Conservation (phyloP, 257 asterid species). For the Primulina eburnea region DNA sequence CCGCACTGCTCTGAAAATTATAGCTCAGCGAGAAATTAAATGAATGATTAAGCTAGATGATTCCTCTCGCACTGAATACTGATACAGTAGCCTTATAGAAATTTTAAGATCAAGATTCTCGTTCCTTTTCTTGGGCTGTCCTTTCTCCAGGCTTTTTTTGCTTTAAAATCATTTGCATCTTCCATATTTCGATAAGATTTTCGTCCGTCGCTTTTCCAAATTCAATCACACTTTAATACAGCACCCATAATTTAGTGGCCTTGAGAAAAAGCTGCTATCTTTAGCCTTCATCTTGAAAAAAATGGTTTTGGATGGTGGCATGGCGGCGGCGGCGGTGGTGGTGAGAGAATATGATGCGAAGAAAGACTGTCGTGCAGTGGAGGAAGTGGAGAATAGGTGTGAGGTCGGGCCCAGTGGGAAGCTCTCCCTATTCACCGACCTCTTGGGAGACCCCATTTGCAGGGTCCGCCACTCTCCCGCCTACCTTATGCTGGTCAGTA, state of each 20-base stretch:
- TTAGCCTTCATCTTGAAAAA: not conserved
- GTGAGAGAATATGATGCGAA: conserved; percentile 65
- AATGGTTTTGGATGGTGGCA: conserved; percentile 38
- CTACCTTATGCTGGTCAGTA: conserved; percentile 72
- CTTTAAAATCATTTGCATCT: conserved; percentile 15
- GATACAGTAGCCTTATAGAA: conserved; percentile 1
- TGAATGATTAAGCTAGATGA: not conserved
- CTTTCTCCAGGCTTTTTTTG: conserved; percentile 8
- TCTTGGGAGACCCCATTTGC: conserved; percentile 88
- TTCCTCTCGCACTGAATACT: not conserved
- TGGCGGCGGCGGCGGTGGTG: conserved; percentile 35
- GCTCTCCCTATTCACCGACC: conserved; percentile 76
- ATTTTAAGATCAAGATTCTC: conserved; percentile 1
- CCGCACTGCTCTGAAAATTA: not conserved
- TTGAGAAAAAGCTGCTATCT: conserved; percentile 24
- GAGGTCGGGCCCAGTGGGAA: conserved; percentile 78
- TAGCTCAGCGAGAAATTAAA: not conserved
- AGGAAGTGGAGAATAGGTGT: conserved; percentile 67
- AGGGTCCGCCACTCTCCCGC: conserved; percentile 88
- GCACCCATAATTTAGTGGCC: conserved; percentile 20
- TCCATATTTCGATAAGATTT: conserved; percentile 30
- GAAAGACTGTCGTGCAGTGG: conserved; percentile 61
- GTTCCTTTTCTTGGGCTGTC: conserved; percentile 11
- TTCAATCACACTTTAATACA: conserved; percentile 21
- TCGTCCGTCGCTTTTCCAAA: conserved; percentile 22